Percentiles rank a stretch among this genome's conserved stretches.
These are phyloP conservation scores for Echinosophora koreensis DNA, from an alignment of 306 rosid genomes.

Conservation along the genomic window DNA sequence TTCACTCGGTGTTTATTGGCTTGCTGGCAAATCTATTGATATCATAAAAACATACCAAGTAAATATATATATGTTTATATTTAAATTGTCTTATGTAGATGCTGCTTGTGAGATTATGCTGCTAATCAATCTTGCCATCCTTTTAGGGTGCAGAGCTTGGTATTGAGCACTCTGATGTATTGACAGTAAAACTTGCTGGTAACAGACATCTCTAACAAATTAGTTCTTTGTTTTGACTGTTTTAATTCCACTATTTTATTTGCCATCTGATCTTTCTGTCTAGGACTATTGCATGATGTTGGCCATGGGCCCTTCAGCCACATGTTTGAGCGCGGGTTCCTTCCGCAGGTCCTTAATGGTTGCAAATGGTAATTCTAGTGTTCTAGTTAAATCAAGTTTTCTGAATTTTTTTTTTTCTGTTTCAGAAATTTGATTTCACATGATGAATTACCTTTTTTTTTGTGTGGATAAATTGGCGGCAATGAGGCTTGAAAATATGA, in stretches of 20 bases:
- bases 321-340: constrained; percentile 59
- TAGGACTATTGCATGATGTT: constrained; percentile 65
- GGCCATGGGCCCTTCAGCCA: constrained; percentile 73
- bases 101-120: constrained; percentile 35
- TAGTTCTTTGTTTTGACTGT: constrained; percentile 36
- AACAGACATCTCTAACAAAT: constrained; percentile 40
- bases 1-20: constrained; percentile 65
- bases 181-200: constrained; percentile 65
- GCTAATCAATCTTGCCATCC: constrained; percentile 22
- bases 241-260: constrained; percentile 40
- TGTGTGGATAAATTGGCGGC: not conserved
- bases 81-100: constrained; percentile 2
- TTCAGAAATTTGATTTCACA: not conserved
- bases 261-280: constrained; percentile 20
- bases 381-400: constrained; percentile 18
- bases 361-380: constrained; percentile 49
- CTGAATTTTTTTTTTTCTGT: not conserved
- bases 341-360: constrained; percentile 52
- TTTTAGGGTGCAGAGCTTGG: constrained; percentile 60
- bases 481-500: not conserved
- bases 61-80: not conserved
- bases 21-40: constrained; percentile 61
- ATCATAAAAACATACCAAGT: constrained; percentile 55
- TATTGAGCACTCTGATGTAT: constrained; percentile 53
- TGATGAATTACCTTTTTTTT: not conserved